Base-by-base conservation (phyloP, 2,329 filamentous ascomycete species). In the Periglandula ipomoeae region DNA sequence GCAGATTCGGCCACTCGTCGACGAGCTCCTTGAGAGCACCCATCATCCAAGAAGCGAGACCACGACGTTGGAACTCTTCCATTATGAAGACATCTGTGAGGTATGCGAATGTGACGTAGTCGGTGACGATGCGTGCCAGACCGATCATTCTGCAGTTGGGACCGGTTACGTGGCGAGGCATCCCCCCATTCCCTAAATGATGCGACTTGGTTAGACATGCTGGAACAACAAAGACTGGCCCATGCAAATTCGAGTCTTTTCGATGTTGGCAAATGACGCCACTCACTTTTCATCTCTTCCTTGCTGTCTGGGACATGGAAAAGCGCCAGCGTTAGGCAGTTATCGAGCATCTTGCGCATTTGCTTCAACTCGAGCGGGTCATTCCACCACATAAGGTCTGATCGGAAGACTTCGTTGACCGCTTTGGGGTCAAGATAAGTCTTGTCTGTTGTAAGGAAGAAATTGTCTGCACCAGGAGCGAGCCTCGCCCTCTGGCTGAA, bases 21-120 rank as follows among this genome's bases (percentile, higher is more conserved):
- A 80, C 59, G 3, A 76, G 62, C 55, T 85, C 79, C 53, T 78
- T 73, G 50, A 84, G 64, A 55, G 76, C 81, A 5, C 69, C 63
- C 61, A 86, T 75, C 59, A 87, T 65, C 81, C 82, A 87, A 39
- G 69, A 74, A 3, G 79, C 84, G 1, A 88, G 68, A 0, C 84
- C 83, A 9, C 71, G 68, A 4, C 76, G 73, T 59, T 84, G 81
- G 56, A 80, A 77, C 35, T 74, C 70, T 0, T 75, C 69, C 3
- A 79, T 61, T 20, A 87, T 69, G 61, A 84, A 87, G 19, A 87
- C 79, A 58, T 87, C 84, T 23, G 83, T 84, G 47, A 72, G 65
- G 50, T 85, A 89, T 30, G 76, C 81, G 56, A 87, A 79, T 0
- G 83, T 84, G 42, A 80, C 73, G 57, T 78, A 75, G 63, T 89